Percentiles rank a stretch among this genome's conserved stretches.
These are phyloP conservation scores for Phytophthora podocarpi DNA, from an alignment of 352 stramenopile genomes.

Conservation along the genomic window DNA sequence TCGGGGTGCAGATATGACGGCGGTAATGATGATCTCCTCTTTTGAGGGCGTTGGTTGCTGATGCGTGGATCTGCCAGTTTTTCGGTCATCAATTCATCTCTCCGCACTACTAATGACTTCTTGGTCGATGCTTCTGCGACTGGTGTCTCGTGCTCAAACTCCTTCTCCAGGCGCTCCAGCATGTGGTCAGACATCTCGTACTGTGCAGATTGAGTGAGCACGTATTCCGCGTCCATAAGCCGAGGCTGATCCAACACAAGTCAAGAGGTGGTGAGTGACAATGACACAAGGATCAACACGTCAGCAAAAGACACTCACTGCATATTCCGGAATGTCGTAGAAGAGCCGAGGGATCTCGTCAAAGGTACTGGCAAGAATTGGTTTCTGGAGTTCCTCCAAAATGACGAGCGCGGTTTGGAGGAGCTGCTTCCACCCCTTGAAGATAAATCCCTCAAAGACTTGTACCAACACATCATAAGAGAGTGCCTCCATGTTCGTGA, in stretches of 20 bases:
- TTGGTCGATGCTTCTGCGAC: conserved; percentile 1
- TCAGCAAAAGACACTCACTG: conserved; percentile 40
- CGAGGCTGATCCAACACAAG: conserved; percentile 28
- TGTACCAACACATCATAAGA: conserved; percentile 62
- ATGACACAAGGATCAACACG: background rate
- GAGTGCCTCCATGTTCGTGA: conserved; percentile 76
- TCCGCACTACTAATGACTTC: conserved; percentile 4
- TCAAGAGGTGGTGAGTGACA: background rate
- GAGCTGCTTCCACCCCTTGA: conserved; percentile 76
- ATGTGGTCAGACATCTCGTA: conserved; percentile 51
- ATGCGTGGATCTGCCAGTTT: conserved; percentile 7
- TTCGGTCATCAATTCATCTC: background rate
- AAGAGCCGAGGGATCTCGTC: conserved; percentile 80
- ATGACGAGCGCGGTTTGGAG: conserved; percentile 70
- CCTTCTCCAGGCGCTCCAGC: conserved; percentile 34
- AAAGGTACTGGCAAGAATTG: conserved; percentile 65
- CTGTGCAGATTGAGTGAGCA: conserved; percentile 30
- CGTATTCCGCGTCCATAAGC: conserved; percentile 25
- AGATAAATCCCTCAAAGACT: conserved; percentile 69
- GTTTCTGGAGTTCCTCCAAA: conserved; percentile 47
- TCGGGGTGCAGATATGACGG: conserved; percentile 5
- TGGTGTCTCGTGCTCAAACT: conserved; percentile 32
- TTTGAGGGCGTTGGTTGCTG: conserved; percentile 8
- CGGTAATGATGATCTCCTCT: conserved; percentile 14
- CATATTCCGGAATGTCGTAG: conserved; percentile 68